Evolutionary conservation across 2,329 filamentous ascomycete genomes (phyloP), one percentile per base, ranked within the genome.

Genomic region (Sclerotinia minor): DNA sequence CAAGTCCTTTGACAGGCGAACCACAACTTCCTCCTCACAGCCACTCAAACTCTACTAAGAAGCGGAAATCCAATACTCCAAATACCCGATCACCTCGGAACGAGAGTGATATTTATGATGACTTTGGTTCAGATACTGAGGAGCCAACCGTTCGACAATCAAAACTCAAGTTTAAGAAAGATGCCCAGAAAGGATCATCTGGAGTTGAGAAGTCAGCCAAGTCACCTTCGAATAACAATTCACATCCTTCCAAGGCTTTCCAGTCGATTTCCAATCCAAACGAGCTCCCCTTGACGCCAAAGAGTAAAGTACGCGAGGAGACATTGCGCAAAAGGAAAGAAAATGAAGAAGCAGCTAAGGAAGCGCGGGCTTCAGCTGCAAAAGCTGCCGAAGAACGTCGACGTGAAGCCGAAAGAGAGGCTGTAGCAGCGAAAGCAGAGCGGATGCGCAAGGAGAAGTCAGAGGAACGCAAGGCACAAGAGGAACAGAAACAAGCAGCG

Each of bases 201-300:
- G 69, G 69, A 17, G 26, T 69, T 17, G 69, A 72, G 9, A 70
- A 57, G 68, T 41, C 67, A 15, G 72, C 72, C 8, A 69, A 70
- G 24, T 50, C 72, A 5, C 73, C 74, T 24, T 68, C 72, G 13
- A 73, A 64, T 64, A 69, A 57, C 38, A 67, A 32, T n/a, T 70
- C 69, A 5, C 68, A 67, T 58, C 29, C 21, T 35, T 70, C 71
- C n/a, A 52, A 55, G 59, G 52, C 68, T 13, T 55, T 66, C 15
- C 69, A 72, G 11, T 57, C 58, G 21, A 26, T 45, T 13, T 63
- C 65, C 7, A 68, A 68, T 47, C 60, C 72, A 11, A 65, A 69
- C 1, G 71, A 74, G 53, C 65, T 75, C 19, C 72, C 72, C 24
- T 68, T 75, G 4, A 75, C 74, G 5, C 74, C 74, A 3, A 71